Conservation (phyloP, 2,329 filamentous ascomycete species). For the Tothia fuscella region DNA sequence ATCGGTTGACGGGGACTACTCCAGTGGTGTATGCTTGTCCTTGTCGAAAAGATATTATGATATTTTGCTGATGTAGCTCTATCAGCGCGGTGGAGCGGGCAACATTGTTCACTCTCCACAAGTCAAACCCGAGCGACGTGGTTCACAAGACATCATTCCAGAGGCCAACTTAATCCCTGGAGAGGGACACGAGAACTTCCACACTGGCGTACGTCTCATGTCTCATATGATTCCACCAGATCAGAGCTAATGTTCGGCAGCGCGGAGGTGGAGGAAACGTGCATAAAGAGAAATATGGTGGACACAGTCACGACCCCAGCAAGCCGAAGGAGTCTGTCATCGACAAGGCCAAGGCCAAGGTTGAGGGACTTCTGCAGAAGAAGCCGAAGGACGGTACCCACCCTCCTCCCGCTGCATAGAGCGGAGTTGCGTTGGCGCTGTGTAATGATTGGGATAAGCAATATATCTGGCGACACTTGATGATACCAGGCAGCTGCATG, state of each 20-base stretch:
- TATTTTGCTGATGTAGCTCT: not conserved
- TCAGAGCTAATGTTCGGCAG: too few relatives aligned
- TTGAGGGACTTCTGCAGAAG: too few relatives aligned
- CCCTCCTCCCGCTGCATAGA: too few relatives aligned
- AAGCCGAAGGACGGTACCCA: too few relatives aligned
- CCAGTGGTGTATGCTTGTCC: conserved; percentile 17
- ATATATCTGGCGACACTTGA: too few relatives aligned
- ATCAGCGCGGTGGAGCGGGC: conserved; percentile 28
- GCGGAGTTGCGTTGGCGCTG: too few relatives aligned
- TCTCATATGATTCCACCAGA: too few relatives aligned
- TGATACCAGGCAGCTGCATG: too few relatives aligned
- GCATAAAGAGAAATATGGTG: conserved; percentile 35
- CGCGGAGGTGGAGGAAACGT: conserved; percentile 36
- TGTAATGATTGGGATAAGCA: too few relatives aligned
- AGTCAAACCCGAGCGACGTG: conserved; percentile 19
- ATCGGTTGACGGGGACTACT: conserved; percentile 27
- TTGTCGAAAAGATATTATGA: not conserved
- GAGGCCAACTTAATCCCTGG: conserved; percentile 28
- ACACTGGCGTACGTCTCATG: conserved; percentile 30
- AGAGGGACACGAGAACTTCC: conserved; percentile 31
- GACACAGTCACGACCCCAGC: conserved; percentile 28
- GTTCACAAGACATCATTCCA: conserved; percentile 31
- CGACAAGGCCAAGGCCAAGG: conserved; percentile 31
- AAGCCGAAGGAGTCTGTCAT: conserved; percentile 24
- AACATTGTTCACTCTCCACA: conserved; percentile 28